These are phyloP conservation scores for Musa beccarii DNA, from an alignment of 176 grass and related monocot species.

Conservation along the genomic window DNA sequence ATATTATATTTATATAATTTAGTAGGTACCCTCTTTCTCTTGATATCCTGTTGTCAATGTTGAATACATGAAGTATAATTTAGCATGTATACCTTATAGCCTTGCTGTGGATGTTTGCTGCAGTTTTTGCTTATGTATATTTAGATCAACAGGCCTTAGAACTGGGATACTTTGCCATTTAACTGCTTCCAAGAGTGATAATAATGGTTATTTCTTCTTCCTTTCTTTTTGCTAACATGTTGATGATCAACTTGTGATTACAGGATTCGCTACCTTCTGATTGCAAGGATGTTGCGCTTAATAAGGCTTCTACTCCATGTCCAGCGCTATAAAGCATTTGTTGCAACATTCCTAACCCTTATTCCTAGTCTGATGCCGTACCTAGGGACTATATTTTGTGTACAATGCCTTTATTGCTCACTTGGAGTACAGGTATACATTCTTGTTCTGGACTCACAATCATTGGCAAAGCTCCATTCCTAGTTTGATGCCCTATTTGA, in stretches of 20 bases:
- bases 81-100: not conserved
- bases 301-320: conserved; percentile 90
- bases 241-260: conserved; percentile 8
- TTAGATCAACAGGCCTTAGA: not conserved
- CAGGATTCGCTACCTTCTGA: conserved; percentile 98
- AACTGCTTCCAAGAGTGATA: conserved; percentile 1
- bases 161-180: not conserved
- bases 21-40: no score
- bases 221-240: not conserved
- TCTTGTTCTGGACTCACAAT: not conserved
- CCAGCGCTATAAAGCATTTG: conserved; percentile 73
- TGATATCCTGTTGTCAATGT: not conserved
- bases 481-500: not conserved
- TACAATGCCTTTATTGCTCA: conserved; percentile 86
- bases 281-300: conserved; percentile 88
- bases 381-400: conserved; percentile 86
- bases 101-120: not conserved
- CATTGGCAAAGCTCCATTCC: not conserved
- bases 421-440: conserved; percentile 77
- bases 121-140: not conserved
- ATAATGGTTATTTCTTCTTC: conserved; percentile 18
- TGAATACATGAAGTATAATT: not conserved
- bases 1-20: no score
- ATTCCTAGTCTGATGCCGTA: conserved; percentile 96
- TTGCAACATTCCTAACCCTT: conserved; percentile 82